A percentile compares a stretch with the other conserved stretches of the same genome.
Conservation (phyloP, 306 rosid species). For the Cajanus cajan region DNA sequence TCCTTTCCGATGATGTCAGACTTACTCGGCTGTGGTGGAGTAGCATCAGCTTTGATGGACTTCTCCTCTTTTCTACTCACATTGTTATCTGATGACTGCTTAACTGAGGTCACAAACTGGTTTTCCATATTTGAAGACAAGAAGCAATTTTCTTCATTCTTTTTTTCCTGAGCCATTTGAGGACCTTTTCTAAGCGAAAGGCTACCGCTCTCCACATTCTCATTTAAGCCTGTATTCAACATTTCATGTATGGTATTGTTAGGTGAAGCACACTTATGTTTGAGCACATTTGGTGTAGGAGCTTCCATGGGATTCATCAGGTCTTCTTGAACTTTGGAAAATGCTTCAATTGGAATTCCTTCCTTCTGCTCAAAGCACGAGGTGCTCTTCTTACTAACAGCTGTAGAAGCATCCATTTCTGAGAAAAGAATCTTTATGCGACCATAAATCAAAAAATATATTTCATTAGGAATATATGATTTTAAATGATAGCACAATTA, state of each 20-base stretch:
- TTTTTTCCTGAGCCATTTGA: constrained; percentile 26
- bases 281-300: constrained; percentile 48
- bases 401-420: constrained; percentile 64
- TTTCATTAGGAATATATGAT: constrained; percentile 20
- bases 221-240: constrained; percentile 25
- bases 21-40: not conserved
- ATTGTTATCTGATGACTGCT: constrained; percentile 13
- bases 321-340: constrained; percentile 73
- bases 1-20: not conserved
- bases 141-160: constrained; percentile 21
- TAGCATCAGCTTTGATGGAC: constrained; percentile 9
- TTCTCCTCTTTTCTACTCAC: constrained; percentile 17
- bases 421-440: constrained; percentile 66
- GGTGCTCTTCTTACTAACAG: constrained; percentile 26
- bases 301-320: constrained; percentile 61
- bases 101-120: not conserved
- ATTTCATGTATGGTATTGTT: constrained; percentile 27
- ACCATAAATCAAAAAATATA: constrained; percentile 21
- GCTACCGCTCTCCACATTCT: constrained; percentile 23
- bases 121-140: constrained; percentile 27
- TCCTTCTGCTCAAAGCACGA: constrained; percentile 63
- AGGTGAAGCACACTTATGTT: constrained; percentile 42
- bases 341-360: constrained; percentile 75
- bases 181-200: constrained; percentile 30
- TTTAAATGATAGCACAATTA: not conserved